A percentile compares a stretch with the other conserved stretches of the same genome.
Evolutionary conservation across 2,329 filamentous ascomycete species (phyloP).

Genomic region (Fusarium kyushuense): DNA sequence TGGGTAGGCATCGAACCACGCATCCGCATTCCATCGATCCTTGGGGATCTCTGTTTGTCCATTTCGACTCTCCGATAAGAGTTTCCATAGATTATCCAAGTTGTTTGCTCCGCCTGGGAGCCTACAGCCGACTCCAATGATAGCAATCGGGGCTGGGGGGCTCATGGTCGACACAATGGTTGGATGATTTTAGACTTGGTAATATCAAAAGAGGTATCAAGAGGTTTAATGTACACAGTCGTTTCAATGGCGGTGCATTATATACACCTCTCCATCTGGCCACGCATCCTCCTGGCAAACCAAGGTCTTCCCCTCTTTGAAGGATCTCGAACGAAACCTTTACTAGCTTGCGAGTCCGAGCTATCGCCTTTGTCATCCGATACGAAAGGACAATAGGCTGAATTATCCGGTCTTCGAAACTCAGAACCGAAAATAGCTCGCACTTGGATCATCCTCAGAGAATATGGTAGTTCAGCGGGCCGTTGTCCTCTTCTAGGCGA

Average conservation of each 20-base stretch:
- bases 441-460: not conserved
- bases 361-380: not conserved
- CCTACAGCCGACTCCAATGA: conserved; percentile 7
- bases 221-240: too few species aligned
- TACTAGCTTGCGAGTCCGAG: not conserved
- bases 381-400: not conserved
- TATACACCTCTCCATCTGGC: not conserved
- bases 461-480: not conserved
- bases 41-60: conserved; percentile 10
- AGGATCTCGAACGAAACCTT: not conserved
- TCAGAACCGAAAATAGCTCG: not conserved
- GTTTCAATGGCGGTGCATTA: too few species aligned
- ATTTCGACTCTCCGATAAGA: not conserved
- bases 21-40: conserved; percentile 14
- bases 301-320: not conserved
- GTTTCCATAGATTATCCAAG: conserved; percentile 9
- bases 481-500: not conserved
- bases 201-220: not conserved
- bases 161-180: not conserved
- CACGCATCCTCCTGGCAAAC: not conserved
- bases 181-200: not conserved
- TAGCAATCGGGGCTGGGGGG: conserved; percentile 3
- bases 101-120: conserved; percentile 16
- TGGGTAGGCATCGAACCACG: conserved; percentile 7
- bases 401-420: not conserved